Conservation (phyloP, 139 green algal genomes). For the Volvox reticuliferus region DNA sequence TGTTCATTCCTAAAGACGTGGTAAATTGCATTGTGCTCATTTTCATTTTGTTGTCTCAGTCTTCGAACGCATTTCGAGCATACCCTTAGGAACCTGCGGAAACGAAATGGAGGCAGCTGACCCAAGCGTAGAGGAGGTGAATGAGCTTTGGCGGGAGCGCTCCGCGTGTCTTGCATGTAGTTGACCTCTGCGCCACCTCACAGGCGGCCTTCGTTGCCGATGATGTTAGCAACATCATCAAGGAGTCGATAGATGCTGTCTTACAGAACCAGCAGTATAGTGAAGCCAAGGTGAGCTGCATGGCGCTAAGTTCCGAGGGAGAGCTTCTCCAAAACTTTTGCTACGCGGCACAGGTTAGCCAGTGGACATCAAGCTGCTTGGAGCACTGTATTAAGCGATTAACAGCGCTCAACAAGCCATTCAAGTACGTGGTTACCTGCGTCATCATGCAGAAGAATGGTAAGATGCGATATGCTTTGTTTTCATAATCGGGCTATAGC, state of each 20-base stretch:
- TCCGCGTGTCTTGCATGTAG: background rate
- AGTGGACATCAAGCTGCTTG: constrained; percentile 80
- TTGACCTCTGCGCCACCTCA: constrained; percentile 22
- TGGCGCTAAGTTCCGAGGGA: background rate
- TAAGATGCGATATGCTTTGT: constrained; percentile 23
- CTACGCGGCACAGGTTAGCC: constrained; percentile 68
- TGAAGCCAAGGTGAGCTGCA: constrained; percentile 74
- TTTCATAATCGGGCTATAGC: background rate
- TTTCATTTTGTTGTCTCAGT: background rate
- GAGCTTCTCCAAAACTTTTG: background rate
- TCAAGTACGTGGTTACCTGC: constrained; percentile 88
- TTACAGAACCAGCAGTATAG: constrained; percentile 83
- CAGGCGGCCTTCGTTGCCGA: constrained; percentile 85
- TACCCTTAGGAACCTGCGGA: background rate
- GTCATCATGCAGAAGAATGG: constrained; percentile 89
- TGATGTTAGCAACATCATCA: constrained; percentile 91
- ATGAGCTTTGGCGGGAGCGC: background rate
- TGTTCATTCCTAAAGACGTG: too few species aligned
- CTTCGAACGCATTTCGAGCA: background rate
- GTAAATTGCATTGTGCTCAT: too few species aligned
- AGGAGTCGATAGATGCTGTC: constrained; percentile 82
- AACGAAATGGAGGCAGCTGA: constrained; percentile 29
- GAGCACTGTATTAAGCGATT: constrained; percentile 84
- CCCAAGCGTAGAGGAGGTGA: constrained; percentile 31
- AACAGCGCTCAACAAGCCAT: constrained; percentile 80